These are phyloP conservation scores for Monilinia aucupariae DNA, from an alignment of 2,329 filamentous ascomycete species.

Conservation along the genomic window DNA sequence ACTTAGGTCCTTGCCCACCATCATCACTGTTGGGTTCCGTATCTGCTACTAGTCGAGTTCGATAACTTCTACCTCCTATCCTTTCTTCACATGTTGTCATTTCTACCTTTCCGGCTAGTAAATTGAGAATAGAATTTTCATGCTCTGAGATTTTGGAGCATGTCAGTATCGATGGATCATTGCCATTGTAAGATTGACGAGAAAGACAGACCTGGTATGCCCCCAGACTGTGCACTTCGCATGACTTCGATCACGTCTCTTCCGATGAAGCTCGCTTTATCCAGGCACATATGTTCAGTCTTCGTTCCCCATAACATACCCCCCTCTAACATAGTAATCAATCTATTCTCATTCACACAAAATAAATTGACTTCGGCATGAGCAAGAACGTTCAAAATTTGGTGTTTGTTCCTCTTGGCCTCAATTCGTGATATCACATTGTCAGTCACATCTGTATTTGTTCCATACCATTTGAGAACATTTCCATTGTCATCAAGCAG, in stretches of 20 bases:
- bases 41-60: constrained; percentile 27
- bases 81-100: constrained; percentile 26
- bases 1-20: constrained; percentile 20
- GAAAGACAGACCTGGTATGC: constrained; percentile 9
- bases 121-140: constrained; percentile 22
- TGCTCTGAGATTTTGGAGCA: constrained; percentile 16
- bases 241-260: constrained; percentile 20
- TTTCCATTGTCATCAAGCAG: constrained; percentile 18
- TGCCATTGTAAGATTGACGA: neutral
- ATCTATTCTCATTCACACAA: constrained; percentile 20
- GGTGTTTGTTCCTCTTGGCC: constrained; percentile 25
- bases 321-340: constrained; percentile 26
- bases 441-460: constrained; percentile 29
- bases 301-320: constrained; percentile 21
- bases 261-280: constrained; percentile 20
- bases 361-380: constrained; percentile 29
- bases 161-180: neutral
- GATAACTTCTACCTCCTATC: constrained; percentile 21
- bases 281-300: neutral
- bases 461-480: constrained; percentile 30
- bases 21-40: constrained; percentile 24
- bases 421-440: constrained; percentile 26
- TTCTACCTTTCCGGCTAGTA: constrained; percentile 23
- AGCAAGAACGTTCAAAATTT: constrained; percentile 26
- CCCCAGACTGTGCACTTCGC: constrained; percentile 18